Conservation (phyloP, 345 rosid species). For the Bruguiera gymnorhiza region DNA sequence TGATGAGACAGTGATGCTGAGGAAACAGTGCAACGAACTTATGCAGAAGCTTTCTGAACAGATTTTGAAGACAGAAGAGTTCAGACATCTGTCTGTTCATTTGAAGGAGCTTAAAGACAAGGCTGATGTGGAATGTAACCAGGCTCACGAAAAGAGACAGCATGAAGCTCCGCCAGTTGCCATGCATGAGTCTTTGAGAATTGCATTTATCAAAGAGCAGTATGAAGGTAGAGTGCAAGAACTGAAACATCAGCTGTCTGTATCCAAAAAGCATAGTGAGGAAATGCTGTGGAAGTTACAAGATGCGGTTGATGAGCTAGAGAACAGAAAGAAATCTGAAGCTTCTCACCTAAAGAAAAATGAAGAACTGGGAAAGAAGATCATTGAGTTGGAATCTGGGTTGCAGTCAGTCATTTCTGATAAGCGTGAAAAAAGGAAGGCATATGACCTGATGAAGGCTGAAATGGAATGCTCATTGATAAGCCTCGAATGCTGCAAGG, state of each 20-base stretch:
- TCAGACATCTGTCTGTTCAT: slow-evolving; percentile 70
- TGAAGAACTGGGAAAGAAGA: slow-evolving; percentile 70
- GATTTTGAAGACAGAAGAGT: slow-evolving; percentile 81
- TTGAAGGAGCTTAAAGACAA: slow-evolving; percentile 85
- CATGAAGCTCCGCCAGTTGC: slow-evolving; percentile 52
- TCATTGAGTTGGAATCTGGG: slow-evolving; percentile 70
- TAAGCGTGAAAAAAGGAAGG: slow-evolving; percentile 69
- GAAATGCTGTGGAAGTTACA: slow-evolving; percentile 91
- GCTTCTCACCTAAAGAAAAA: slow-evolving; percentile 70
- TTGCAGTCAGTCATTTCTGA: slow-evolving; percentile 55
- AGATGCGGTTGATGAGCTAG: slow-evolving; percentile 83
- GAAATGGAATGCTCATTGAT: slow-evolving; percentile 88
- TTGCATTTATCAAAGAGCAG: slow-evolving; percentile 95
- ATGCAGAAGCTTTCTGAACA: slow-evolving; percentile 71
- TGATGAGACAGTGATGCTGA: slow-evolving; percentile 44
- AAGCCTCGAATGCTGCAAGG: slow-evolving; percentile 96
- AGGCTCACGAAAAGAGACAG: slow-evolving; percentile 55
- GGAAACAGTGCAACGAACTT: slow-evolving; percentile 56
- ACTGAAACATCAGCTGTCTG: slow-evolving; percentile 72
- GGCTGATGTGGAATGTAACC: slow-evolving; percentile 66
- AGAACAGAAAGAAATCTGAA: slow-evolving; percentile 70
- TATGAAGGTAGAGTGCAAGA: slow-evolving; percentile 80
- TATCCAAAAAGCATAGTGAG: slow-evolving; percentile 86
- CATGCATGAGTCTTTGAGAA: slow-evolving; percentile 89
- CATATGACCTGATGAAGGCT: slow-evolving; percentile 82